phyloP scores from a whole-genome alignment of 371 early-diverging fungal species.

The Mucor mucedo region DNA sequence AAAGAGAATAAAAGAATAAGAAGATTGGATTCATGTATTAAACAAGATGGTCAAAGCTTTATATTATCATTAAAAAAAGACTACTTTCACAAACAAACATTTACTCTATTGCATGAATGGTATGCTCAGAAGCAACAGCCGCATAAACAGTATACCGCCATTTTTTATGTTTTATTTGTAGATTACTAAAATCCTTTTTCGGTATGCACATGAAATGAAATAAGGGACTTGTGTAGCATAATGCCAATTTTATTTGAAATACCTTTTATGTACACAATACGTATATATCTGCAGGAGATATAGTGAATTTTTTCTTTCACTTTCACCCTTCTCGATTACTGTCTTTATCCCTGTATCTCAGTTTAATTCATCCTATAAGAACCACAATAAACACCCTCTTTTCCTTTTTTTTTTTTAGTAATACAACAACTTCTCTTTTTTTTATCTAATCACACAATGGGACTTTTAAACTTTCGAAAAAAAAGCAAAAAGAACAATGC shows the following conservation, averaged over 20 bases:
- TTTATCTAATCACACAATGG: conserved; percentile 1
- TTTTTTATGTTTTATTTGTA: background rate
- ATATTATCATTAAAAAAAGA: background rate
- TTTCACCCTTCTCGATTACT: background rate
- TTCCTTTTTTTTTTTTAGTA: background rate
- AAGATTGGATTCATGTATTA: too few relatives aligned
- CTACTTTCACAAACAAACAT: background rate
- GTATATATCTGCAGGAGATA: conserved; percentile 2
- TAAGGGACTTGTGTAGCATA: background rate
- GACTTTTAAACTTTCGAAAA: conserved; percentile 17
- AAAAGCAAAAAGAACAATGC: conserved; percentile 1
- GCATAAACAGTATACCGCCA: background rate
- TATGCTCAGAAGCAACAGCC: background rate
- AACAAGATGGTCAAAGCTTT: too few relatives aligned
- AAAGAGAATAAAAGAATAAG: too few relatives aligned
- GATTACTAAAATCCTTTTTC: background rate
- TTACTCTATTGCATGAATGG: background rate
- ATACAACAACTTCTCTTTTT: background rate
- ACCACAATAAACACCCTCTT: background rate
- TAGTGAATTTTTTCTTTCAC: background rate
- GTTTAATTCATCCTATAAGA: background rate
- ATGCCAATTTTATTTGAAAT: conserved; percentile 2
- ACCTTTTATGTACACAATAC: background rate
- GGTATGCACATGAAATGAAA: background rate
- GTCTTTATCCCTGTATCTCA: background rate